Base-by-base conservation (phyloP, 2,329 filamentous ascomycete genomes). In the Phialemoniopsis sp. region DNA sequence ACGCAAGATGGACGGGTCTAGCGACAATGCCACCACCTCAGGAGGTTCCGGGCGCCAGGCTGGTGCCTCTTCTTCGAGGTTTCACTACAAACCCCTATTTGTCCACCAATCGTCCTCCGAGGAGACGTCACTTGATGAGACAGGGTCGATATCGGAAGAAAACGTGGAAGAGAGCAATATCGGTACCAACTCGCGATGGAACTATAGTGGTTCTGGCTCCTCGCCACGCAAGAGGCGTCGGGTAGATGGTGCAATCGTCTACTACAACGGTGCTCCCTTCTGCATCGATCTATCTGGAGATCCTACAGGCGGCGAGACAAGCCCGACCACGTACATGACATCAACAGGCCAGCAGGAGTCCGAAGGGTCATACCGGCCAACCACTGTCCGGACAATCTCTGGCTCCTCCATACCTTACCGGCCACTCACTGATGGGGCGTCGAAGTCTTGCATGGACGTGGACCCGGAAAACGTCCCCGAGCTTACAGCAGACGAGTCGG, bases 211-310 rank as follows among this genome's bases (percentile, higher is more conserved):
- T 51, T 77, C 66, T 46, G 76, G 55, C 47, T 68, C 55, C 34
- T 72, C 60, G 41, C 63, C 53, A 58, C 70, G 53, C 52, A 72
- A 64, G 47, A 78, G 74, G 56, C 73, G 74, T 18, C 73, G 69
- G 1, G 72, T 80, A 12, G 80, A 86, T 42, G 88, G 87, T 8
- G 81, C 85, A 2, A 85, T 94, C 48, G 89, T 91, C 14, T 94
- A 90, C 54, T 94, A 91, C 57, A 87, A 76, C 44, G 86, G 85
- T 18, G 84, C 85, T 2, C 78, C 78, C 1, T 95, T 93, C 57
- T 93, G 82, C 57, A 89, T 82, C 2, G 89, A 95, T 56, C 63
- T 93, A 4, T 87, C 82, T 13, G 82, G 83, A 3, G 84, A 89
- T 49, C 67, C 67, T 10, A 44, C 39, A 33, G 29, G 40, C 2